phyloP scores from a whole-genome alignment of 352 stramenopile genomes.

The Lagenidium giganteum region DNA sequence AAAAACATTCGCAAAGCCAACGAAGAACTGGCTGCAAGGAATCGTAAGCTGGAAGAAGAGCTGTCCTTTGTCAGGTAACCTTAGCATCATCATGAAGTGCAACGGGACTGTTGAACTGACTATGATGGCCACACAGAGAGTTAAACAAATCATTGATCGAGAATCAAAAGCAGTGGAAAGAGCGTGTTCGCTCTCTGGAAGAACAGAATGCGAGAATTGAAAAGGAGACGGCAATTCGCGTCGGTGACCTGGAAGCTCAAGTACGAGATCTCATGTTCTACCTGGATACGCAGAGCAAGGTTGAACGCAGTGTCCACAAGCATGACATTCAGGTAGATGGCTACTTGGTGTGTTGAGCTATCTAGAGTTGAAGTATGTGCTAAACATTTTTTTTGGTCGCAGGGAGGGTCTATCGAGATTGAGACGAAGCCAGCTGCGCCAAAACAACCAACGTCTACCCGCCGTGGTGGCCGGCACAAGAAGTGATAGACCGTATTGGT shows the following conservation, averaged over 20 bases:
- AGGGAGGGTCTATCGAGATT: slow-evolving; percentile 74
- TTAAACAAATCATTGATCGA: slow-evolving; percentile 86
- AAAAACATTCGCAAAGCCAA: slow-evolving; percentile 80
- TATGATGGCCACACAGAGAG: slow-evolving; percentile 29
- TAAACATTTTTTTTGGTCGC: background rate
- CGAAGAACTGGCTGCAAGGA: slow-evolving; percentile 49
- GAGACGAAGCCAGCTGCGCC: slow-evolving; percentile 28
- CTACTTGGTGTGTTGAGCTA: background rate
- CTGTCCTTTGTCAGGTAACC: slow-evolving; percentile 70
- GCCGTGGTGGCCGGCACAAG: background rate
- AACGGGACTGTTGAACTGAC: background rate
- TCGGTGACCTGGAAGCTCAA: slow-evolving; percentile 80
- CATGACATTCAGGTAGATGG: slow-evolving; percentile 72
- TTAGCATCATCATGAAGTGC: too few relatives aligned
- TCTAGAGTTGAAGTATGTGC: background rate
- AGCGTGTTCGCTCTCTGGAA: slow-evolving; percentile 62
- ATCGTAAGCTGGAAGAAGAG: slow-evolving; percentile 78
- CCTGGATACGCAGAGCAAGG: slow-evolving; percentile 83
- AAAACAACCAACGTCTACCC: slow-evolving; percentile 2
- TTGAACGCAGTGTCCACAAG: slow-evolving; percentile 70
- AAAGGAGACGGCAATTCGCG: slow-evolving; percentile 46
- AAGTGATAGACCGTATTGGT: background rate
- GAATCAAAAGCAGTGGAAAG: slow-evolving; percentile 87
- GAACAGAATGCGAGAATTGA: slow-evolving; percentile 59
- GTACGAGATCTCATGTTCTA: slow-evolving; percentile 90